These are phyloP conservation scores for Claviceps quebecensis DNA, from an alignment of 2,329 filamentous ascomycete species.

Conservation along the genomic window DNA sequence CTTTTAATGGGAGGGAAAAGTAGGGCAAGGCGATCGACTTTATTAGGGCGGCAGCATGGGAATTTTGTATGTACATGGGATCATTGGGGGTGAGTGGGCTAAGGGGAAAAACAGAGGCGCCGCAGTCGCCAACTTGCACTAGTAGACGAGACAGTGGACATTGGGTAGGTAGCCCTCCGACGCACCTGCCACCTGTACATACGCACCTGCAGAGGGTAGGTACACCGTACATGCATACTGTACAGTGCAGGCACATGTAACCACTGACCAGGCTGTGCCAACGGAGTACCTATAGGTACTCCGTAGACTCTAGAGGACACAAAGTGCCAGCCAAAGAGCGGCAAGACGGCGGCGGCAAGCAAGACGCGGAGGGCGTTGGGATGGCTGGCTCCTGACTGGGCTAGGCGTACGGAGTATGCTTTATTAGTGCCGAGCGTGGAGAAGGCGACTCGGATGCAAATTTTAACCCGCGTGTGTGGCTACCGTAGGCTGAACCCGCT, in stretches of 20 bases:
- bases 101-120: slow-evolving; percentile 1
- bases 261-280: too few relatives aligned
- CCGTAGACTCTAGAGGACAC: too few relatives aligned
- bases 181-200: too few relatives aligned
- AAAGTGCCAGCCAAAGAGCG: too few relatives aligned
- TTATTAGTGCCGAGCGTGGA: not conserved
- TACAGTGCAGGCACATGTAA: too few relatives aligned
- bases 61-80: slow-evolving; percentile 1
- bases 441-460: not conserved
- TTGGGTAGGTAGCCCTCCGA: too few relatives aligned
- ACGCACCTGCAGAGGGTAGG: too few relatives aligned
- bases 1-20: not conserved
- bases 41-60: slow-evolving; percentile 1
- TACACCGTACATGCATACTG: too few relatives aligned
- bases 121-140: slow-evolving; percentile 1
- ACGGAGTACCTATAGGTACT: too few relatives aligned
- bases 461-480: not conserved
- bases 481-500: not conserved
- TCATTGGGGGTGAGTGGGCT: slow-evolving; percentile 5
- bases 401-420: not conserved
- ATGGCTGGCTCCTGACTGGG: not conserved
- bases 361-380: not conserved
- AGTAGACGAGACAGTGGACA: not conserved
- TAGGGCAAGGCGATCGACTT: not conserved
- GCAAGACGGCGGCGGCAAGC: not conserved